A percentile compares a stretch with the other conserved stretches of the same genome.
These are phyloP conservation scores for Puccinia triticina DNA, from an alignment of 1,284 basidiomycete genomes.

Conservation along the genomic window DNA sequence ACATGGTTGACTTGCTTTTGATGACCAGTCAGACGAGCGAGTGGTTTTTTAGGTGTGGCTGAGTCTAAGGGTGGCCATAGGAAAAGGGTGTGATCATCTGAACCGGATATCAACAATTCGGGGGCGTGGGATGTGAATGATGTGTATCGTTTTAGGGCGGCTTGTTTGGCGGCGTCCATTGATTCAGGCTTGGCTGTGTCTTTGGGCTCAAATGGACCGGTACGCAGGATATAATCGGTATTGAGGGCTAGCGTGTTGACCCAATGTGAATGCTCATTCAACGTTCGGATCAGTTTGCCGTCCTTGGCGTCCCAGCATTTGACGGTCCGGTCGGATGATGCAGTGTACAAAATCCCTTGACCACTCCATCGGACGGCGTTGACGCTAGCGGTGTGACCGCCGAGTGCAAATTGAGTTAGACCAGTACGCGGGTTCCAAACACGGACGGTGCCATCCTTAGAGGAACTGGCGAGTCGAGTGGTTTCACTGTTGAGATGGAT, in stretches of 20 bases:
- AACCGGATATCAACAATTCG: conserved; percentile 87
- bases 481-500: conserved; percentile 77
- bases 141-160: conserved; percentile 76
- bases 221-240: conserved; percentile 91
- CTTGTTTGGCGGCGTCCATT: conserved; percentile 76
- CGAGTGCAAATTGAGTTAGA: conserved; percentile 79
- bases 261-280: conserved; percentile 98
- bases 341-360: conserved; percentile 86
- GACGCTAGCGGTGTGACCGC: conserved; percentile 90
- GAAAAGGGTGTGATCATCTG: conserved; percentile 92
- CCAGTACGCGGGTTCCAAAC: conserved; percentile 83
- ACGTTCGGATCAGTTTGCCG: conserved; percentile 68
- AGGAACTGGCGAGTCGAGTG: conserved; percentile 89
- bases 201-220: conserved; percentile 90
- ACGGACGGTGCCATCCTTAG: conserved; percentile 92
- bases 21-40: conserved; percentile 87
- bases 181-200: conserved; percentile 68
- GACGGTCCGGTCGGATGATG: conserved; percentile 88
- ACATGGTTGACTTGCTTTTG: conserved; percentile 95
- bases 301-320: conserved; percentile 87
- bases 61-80: conserved; percentile 70
- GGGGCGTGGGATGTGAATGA: conserved; percentile 70
- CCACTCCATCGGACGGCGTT: conserved; percentile 97
- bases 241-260: conserved; percentile 94
- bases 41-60: conserved; percentile 71